Evolutionary conservation across 1,284 basidiomycete species (phyloP), one percentile per base, ranked within the genome.

Genomic region (Irpex sp.): DNA sequence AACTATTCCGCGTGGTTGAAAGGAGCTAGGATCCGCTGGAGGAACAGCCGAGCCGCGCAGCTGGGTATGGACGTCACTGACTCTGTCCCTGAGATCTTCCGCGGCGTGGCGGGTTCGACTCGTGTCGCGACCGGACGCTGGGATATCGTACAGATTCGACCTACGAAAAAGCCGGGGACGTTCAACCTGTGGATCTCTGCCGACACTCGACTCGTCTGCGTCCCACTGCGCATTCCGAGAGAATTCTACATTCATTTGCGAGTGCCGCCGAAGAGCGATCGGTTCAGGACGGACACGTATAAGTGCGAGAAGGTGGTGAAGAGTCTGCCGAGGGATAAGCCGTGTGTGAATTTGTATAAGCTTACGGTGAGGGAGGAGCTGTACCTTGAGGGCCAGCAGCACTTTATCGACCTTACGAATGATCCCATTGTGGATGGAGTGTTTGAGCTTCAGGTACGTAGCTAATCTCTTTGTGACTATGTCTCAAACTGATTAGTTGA

Each of bases 361-460:
- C 78, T 99, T 57, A 82, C 86, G 1, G 94, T 97, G 35, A 83
- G 89, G 46, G 97, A 99, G 74, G 89, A 91, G 3, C 77, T 89
- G 13, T 99, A 90, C 74, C 81, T 92, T 37, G 88, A 93, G 51
- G 92, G 92, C 33, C 91, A 95, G 69, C 89, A 93, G 61, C 93
- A 97, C 73, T 98, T 98, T 72, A 90, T 94, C 37, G 89, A 94
- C 70, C 82, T 99, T 60, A 93, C 89, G 66, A 98, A 97, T 73
- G 93, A 97, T 70, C 93, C 96, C 0, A 95, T 94, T 71, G 94
- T 98, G 6, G 95, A 98, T 68, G 95, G 95, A 1, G 92, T 98
- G 1, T 99, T 92, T 71, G 97, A 99, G 77, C 83, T 92, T 46
- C 94, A 98, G 82, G 93, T 92, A 67, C 31, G 65, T 49, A 13